Base-by-base conservation (phyloP, 306 rosid species). In the Quercus glauca region DNA sequence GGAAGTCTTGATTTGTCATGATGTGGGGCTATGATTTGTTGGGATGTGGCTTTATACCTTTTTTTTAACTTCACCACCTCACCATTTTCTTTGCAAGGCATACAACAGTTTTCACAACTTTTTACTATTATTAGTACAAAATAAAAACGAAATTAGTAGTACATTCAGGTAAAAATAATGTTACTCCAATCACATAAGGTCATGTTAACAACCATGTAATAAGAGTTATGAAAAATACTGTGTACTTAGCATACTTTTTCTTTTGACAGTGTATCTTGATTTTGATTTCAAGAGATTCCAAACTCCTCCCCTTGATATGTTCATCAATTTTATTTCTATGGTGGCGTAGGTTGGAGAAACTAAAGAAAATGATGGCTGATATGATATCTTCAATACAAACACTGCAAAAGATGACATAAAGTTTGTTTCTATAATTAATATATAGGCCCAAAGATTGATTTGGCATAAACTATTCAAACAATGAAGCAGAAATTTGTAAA, bases 281-380 rank as follows among this genome's bases (percentile, higher is more conserved):
- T 76, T 73, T 61, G 85, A 80, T 43, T 2, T 67, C 63, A 15
- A 73, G 73, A 83, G 79, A 81, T 83, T 78, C 87, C 84, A 76
- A 76, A 57, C 64, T 26, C 17, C 64, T 14, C 14, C 55, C 75
- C 75, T 74, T 82, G 26, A 53, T 64, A 14, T 59, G 76, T 55
- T 58, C 65, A 76, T 71, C 60, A 55, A 68, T 76, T 72, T 33
- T 69, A 20, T 33, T 70, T 77, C 26, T 57, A 45, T 72, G 84
- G 82, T 76, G 83, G 86, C 51, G 80, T 83, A 70, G 86, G 63
- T 71, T 14, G 81, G 73, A 73, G 79, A 55, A 85, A 82, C 77
- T 37, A n/a, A 60, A 78, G 90, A 87, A 86, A 89, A 86, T 78
- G 86, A 83, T 85, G 87, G 79, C 35, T 87, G 80, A 84, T 78